These are phyloP conservation scores for Melaleuca alternifolia DNA, from an alignment of 345 rosid genomes.

Conservation along the genomic window DNA sequence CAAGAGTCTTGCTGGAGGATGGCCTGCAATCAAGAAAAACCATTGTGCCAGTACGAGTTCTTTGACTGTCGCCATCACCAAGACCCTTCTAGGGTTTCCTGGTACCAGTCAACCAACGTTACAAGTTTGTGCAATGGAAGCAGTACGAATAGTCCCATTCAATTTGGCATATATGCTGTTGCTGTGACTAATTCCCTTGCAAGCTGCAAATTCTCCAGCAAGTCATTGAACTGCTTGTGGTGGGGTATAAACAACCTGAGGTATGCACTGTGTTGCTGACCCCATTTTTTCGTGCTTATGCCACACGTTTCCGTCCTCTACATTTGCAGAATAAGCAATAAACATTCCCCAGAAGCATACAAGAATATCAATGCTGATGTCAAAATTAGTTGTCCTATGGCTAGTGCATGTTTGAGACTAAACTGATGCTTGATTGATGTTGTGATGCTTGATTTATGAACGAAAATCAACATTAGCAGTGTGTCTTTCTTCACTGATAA, in stretches of 20 bases:
- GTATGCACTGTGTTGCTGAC: neutral
- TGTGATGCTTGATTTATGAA: neutral
- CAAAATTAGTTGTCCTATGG: neutral
- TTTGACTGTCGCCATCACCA: conserved; percentile 7
- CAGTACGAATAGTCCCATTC: neutral
- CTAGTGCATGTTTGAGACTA: neutral
- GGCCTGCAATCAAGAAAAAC: conserved; percentile 14
- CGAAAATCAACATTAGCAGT: neutral
- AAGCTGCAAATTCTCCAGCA: conserved; percentile 13
- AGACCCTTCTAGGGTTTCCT: neutral
- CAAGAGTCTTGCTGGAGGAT: conserved; percentile 26
- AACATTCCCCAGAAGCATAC: neutral
- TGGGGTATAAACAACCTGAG: conserved; percentile 29
- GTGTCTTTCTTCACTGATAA: neutral
- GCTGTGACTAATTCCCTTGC: neutral
- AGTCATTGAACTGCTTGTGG: conserved; percentile 23
- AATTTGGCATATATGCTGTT: neutral
- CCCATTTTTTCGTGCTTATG: neutral
- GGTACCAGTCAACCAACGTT: conserved; percentile 1
- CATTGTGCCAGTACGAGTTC: conserved; percentile 5
- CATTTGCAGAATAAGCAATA: neutral
- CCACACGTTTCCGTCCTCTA: neutral
- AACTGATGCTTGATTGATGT: neutral
- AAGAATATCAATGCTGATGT: neutral
- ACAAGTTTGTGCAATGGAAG: neutral